Conservation (phyloP, 2,329 filamentous ascomycete genomes). For the Fusarium chuoi region DNA sequence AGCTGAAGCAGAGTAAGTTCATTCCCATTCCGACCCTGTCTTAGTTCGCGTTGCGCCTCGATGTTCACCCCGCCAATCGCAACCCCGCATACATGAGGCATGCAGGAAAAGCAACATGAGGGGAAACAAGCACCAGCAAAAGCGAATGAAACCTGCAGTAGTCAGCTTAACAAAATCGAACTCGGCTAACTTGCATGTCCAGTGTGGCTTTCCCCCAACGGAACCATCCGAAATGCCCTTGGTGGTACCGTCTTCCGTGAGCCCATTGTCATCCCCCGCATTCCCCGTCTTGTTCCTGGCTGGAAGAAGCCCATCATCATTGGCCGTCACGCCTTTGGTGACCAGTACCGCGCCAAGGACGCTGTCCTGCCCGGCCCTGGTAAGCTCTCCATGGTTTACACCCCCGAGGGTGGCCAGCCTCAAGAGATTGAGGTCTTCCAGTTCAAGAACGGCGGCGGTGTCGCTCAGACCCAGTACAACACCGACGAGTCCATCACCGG, state of each 20-base stretch:
- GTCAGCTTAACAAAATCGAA: conserved; percentile 11
- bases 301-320: conserved; percentile 99
- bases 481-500: conserved; percentile 94
- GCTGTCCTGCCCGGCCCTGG: conserved; percentile 83
- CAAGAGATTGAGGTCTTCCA: conserved; percentile 91
- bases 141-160: conserved; percentile 25
- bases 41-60: conserved; percentile 29
- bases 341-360: conserved; percentile 98
- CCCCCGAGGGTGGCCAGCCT: conserved; percentile 82
- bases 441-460: conserved; percentile 86
- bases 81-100: conserved; percentile 41
- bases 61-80: conserved; percentile 32
- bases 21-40: conserved; percentile 19
- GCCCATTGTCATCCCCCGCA: conserved; percentile 93
- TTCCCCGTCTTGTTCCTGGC: conserved; percentile 92
- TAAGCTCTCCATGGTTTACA: conserved; percentile 95
- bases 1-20: conserved; percentile 91
- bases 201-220: conserved; percentile 99
- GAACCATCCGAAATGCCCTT: conserved; percentile 79
- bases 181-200: conserved; percentile 35
- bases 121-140: conserved; percentile 13
- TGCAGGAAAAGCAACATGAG: conserved; percentile 17
- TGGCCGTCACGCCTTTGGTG: conserved; percentile 96
- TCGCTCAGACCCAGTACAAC: conserved; percentile 98
- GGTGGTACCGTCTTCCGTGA: conserved; percentile 99